Conservation (phyloP, 257 asterid genomes). For the Ophiorrhiza pumila region DNA sequence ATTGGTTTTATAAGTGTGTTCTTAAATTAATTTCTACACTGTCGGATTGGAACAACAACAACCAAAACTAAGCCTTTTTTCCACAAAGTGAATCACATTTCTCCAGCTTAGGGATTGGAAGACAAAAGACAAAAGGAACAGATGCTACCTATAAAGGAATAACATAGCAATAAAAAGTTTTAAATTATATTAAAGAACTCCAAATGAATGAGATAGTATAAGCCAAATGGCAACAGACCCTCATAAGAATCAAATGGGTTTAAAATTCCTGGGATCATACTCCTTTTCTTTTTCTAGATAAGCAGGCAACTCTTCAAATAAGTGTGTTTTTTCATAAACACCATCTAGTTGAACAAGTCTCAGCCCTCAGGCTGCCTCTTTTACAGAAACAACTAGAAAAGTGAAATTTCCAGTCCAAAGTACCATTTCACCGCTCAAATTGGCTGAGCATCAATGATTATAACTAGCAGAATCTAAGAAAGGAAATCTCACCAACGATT, state of each 20-base stretch:
- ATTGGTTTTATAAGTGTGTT: background rate
- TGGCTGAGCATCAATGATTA: background rate
- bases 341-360: conserved; percentile 1
- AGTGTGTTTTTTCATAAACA: background rate
- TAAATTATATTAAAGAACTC: too few species aligned
- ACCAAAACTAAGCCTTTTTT: too few species aligned
- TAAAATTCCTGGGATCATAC: background rate
- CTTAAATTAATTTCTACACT: background rate
- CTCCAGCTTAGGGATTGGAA: too few species aligned
- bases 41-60: too few species aligned
- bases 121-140: too few species aligned
- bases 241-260: background rate
- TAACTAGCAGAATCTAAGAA: background rate
- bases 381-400: background rate
- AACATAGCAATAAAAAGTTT: too few species aligned
- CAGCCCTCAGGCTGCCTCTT: background rate
- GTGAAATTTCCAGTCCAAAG: background rate
- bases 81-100: too few species aligned
- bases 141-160: background rate
- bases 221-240: background rate
- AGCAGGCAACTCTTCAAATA: background rate
- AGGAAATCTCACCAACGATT: conserved; percentile 61
- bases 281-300: background rate
- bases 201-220: too few species aligned
- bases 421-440: background rate